Evolutionary conservation across 306 rosid genomes (phyloP), one percentile per base, ranked within the genome.

Genomic region (Morella rubra): DNA sequence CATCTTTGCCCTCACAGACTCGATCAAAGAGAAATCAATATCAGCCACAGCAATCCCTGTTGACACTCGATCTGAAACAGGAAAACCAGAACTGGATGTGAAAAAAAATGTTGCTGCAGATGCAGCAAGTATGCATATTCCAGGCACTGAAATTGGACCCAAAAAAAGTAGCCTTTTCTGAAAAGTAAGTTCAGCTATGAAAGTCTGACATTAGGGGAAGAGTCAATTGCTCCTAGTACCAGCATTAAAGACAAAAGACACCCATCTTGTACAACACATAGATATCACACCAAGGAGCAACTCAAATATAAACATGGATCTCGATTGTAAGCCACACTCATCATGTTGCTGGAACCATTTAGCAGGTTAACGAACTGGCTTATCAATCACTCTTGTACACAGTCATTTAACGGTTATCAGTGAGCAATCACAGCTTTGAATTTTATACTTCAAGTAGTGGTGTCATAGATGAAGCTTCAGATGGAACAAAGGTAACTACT

Each of bases 11-110:
- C 97, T 90, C 76, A 90, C 89, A 41, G 97, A 88, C 76, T 90
- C 89, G 72, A 92, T 83, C 74, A 84, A 76, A 24, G 96, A 82
- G 76, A 92, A 84, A 81, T 95, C 97, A 73, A 95, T 86, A 85
- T 92, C 97, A 32, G 97, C 96, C 42, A 95, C 79, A 9, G 86
- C 80, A 83, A 95, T 88, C 76, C 99, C 99, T 2, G 99, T 92
- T 55, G 92, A 81, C 74, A 84, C 65, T 32, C 91, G 91, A 86
- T 92, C 99, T 95, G 89, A 53, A 85, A 81, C 52, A 77, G 72
- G 72, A 76, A 76, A 71, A 68, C 42, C 59, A 76, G 22, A 79
- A 66, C 27, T 50, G 78, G 76, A 27, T 46, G 54, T 15, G 54
- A 51, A 78, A 51, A 76, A 37, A 59, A 13, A 69, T 50, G 79